These are phyloP conservation scores for Neofusicoccum laricinum DNA, from an alignment of 2,329 filamentous ascomycete genomes.

Conservation along the genomic window DNA sequence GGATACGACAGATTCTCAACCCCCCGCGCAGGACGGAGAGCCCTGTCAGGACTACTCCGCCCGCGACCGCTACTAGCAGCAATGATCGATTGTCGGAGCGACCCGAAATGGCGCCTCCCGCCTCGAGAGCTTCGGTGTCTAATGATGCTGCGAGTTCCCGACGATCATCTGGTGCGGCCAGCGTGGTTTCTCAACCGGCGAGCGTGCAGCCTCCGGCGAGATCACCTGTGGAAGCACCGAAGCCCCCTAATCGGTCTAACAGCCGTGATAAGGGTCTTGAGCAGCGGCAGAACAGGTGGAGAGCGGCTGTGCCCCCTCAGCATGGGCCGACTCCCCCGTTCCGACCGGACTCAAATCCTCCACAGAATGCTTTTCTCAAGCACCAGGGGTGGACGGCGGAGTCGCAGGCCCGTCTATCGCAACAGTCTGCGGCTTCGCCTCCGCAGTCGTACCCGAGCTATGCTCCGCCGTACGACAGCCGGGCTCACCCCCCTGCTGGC, in stretches of 20 bases:
- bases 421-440: slow-evolving; percentile 9
- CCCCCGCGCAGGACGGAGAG: slow-evolving; percentile 4
- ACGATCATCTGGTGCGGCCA: slow-evolving; percentile 14
- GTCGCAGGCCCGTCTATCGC: slow-evolving; percentile 8
- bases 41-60: not conserved
- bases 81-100: slow-evolving; percentile 9
- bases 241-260: slow-evolving; percentile 13
- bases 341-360: slow-evolving; percentile 12
- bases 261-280: slow-evolving; percentile 16
- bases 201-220: not conserved
- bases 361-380: slow-evolving; percentile 12
- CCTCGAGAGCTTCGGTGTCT: slow-evolving; percentile 9
- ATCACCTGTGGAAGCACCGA: slow-evolving; percentile 8
- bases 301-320: slow-evolving; percentile 14
- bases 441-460: slow-evolving; percentile 2
- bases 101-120: slow-evolving; percentile 16
- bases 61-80: not conserved
- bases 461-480: slow-evolving; percentile 10
- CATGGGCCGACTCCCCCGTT: slow-evolving; percentile 15
- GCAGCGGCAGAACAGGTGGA: slow-evolving; percentile 15
- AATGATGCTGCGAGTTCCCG: slow-evolving; percentile 9
- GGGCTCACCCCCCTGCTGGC: not conserved
- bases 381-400: slow-evolving; percentile 14
- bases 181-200: slow-evolving; percentile 5
- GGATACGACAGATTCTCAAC: slow-evolving; percentile 17